Conservation (phyloP, 2,329 filamentous ascomycete genomes). For the Thielaviopsis punctulata region DNA sequence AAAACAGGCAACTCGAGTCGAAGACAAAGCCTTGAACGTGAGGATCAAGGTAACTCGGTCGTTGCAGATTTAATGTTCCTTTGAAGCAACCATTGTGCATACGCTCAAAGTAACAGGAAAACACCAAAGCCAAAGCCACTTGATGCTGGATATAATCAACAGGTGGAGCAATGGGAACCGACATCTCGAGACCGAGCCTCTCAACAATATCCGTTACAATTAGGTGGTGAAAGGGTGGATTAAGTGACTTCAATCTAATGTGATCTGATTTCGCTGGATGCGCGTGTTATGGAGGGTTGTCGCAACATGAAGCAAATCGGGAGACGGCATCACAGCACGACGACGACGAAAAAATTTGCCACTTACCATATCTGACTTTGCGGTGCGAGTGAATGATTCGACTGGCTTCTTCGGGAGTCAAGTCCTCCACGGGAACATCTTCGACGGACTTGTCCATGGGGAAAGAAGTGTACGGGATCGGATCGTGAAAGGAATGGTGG, state of each 20-base stretch:
- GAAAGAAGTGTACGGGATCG: not conserved
- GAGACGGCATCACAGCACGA: not conserved
- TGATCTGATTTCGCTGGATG: not conserved
- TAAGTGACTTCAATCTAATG: not conserved
- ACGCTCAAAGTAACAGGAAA: not conserved
- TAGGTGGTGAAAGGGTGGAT: not conserved
- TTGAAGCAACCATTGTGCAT: not conserved
- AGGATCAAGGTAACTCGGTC: not conserved
- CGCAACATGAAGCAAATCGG: not conserved
- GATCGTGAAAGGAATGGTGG: not conserved
- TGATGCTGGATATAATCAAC: not conserved
- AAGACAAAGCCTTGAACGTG: not conserved
- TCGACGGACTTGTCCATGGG: slow-evolving; percentile 16
- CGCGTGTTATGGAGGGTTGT: not conserved
- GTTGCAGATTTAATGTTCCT: not conserved
- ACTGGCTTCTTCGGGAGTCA: slow-evolving; percentile 48
- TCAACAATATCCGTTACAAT: too few relatives aligned
- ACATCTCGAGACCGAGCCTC: not conserved
- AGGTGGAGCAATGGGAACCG: too few relatives aligned
- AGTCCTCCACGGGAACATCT: slow-evolving; percentile 32
- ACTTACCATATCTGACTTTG: slow-evolving; percentile 51
- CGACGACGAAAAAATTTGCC: not conserved
- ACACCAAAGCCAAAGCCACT: not conserved
- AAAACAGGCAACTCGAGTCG: slow-evolving; percentile 1
- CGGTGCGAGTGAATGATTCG: slow-evolving; percentile 53